phyloP scores from a whole-genome alignment of 1,284 basidiomycete species.

The Meira miltonrushii region DNA sequence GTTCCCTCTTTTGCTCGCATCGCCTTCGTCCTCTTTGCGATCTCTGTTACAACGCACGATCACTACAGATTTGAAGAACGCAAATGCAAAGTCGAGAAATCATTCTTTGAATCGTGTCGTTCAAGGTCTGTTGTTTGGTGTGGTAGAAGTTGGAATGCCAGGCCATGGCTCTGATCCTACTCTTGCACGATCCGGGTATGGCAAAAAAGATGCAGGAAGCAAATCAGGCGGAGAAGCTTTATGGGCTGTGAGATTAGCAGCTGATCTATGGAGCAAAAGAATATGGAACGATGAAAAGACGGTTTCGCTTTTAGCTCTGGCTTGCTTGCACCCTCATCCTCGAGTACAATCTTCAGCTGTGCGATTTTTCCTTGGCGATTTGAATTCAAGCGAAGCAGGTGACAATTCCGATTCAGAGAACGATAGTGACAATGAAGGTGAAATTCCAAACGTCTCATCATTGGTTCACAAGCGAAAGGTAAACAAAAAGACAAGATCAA shows the following conservation, averaged over 20 bases:
- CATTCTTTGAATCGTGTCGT: slow-evolving; percentile 94
- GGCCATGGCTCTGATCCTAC: slow-evolving; percentile 38
- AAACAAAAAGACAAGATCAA: slow-evolving; percentile 46
- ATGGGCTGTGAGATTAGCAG: slow-evolving; percentile 93
- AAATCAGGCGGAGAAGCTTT: slow-evolving; percentile 67
- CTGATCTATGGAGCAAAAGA: slow-evolving; percentile 89
- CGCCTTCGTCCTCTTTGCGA: slow-evolving; percentile 77
- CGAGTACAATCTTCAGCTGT: slow-evolving; percentile 93
- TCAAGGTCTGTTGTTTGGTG: slow-evolving; percentile 89
- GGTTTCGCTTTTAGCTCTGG: slow-evolving; percentile 84
- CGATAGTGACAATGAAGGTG: slow-evolving; percentile 25
- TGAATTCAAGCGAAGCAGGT: slow-evolving; percentile 43
- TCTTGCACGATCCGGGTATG: slow-evolving; percentile 54
- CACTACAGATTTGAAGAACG: slow-evolving; percentile 86
- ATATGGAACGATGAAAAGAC: slow-evolving; percentile 92
- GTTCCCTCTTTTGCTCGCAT: slow-evolving; percentile 79
- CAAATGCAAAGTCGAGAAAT: slow-evolving; percentile 82
- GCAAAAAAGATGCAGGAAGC: slow-evolving; percentile 56
- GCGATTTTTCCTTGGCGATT: slow-evolving; percentile 87
- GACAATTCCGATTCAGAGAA: slow-evolving; percentile 20
- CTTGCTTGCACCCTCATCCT: slow-evolving; percentile 85
- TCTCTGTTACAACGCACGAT: slow-evolving; percentile 88
- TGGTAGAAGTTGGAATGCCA: slow-evolving; percentile 82
- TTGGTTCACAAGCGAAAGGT: slow-evolving; percentile 48
- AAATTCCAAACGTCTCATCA: slow-evolving; percentile 32